Conservation (phyloP, 768 basidiomycete species). For the Trametes cingulata region DNA sequence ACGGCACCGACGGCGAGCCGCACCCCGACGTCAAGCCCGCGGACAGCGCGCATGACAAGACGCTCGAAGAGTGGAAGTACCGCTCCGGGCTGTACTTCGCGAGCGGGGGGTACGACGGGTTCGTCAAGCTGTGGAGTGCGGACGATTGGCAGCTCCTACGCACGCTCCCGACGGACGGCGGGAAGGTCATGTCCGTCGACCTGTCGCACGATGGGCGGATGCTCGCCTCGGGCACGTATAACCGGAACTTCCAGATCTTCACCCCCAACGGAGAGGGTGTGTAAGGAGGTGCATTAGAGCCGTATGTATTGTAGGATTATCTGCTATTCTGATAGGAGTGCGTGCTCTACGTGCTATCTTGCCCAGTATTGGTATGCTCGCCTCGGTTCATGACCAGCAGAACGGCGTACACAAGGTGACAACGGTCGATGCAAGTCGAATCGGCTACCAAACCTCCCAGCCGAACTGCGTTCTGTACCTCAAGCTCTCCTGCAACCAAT, state of each 20-base stretch:
- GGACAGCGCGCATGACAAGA: slow-evolving; percentile 29
- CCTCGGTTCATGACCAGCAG: too few species aligned
- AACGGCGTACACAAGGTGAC: too few species aligned
- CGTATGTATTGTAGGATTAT: slow-evolving; percentile 6
- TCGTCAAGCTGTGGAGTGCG: slow-evolving; percentile 95
- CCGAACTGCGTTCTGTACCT: too few species aligned
- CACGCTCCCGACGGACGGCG: slow-evolving; percentile 88
- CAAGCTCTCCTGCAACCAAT: neutral
- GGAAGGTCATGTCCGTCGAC: slow-evolving; percentile 99
- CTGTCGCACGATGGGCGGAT: slow-evolving; percentile 79
- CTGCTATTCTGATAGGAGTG: neutral
- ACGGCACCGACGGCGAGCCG: slow-evolving; percentile 39
- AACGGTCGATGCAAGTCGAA: too few species aligned
- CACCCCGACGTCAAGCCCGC: slow-evolving; percentile 28
- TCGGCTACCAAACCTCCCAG: too few species aligned
- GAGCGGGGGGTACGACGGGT: slow-evolving; percentile 91
- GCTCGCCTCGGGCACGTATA: slow-evolving; percentile 89
- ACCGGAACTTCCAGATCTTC: slow-evolving; percentile 92
- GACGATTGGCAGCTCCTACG: slow-evolving; percentile 96
- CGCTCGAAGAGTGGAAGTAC: slow-evolving; percentile 73
- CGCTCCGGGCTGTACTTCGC: slow-evolving; percentile 91
- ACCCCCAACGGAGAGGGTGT: slow-evolving; percentile 57
- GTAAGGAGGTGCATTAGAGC: neutral
- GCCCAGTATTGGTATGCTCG: too few species aligned
- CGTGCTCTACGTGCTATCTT: neutral